phyloP scores from a whole-genome alignment of 305 asterid genomes.

The Solanum hybrid region DNA sequence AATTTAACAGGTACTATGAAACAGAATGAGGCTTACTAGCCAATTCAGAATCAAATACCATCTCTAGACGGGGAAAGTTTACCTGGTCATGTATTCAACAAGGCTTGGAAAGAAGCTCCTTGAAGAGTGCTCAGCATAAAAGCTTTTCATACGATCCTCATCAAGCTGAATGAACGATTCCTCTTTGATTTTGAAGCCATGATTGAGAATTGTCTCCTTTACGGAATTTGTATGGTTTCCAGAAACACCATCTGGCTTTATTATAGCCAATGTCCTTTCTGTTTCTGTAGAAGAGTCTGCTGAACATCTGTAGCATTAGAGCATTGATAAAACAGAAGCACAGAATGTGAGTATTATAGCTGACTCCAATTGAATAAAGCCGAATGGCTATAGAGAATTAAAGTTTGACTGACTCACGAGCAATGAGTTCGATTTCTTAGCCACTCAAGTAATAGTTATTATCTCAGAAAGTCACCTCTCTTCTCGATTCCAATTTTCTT shows the following conservation, averaged over 20 bases:
- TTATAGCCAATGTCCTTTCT: constrained; percentile 67
- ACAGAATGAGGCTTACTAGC: not conserved
- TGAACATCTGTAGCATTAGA: constrained; percentile 28
- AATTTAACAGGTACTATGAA: not conserved
- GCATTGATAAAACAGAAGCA: not conserved
- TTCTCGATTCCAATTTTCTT: not conserved
- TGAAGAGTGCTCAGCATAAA: constrained; percentile 64
- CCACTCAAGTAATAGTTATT: not conserved
- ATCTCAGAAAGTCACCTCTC: not conserved
- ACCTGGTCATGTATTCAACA: constrained; percentile 77
- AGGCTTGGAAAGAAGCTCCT: constrained; percentile 62
- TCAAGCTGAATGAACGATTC: constrained; percentile 45
- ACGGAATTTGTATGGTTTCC: constrained; percentile 43
- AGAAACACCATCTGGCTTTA: constrained; percentile 77
- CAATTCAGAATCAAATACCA: not conserved
- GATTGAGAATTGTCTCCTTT: constrained; percentile 45
- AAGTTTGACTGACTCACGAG: not conserved
- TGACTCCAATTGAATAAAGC: not conserved
- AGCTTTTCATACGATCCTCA: constrained; percentile 40
- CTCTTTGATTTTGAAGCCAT: constrained; percentile 47
- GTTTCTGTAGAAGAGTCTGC: constrained; percentile 30
- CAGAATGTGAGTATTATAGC: not conserved
- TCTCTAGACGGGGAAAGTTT: not conserved
- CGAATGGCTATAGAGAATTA: not conserved
- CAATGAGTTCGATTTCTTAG: not conserved